Evolutionary conservation across 352 stramenopile genomes (phyloP).

Genomic region (Pythium monospermum): DNA sequence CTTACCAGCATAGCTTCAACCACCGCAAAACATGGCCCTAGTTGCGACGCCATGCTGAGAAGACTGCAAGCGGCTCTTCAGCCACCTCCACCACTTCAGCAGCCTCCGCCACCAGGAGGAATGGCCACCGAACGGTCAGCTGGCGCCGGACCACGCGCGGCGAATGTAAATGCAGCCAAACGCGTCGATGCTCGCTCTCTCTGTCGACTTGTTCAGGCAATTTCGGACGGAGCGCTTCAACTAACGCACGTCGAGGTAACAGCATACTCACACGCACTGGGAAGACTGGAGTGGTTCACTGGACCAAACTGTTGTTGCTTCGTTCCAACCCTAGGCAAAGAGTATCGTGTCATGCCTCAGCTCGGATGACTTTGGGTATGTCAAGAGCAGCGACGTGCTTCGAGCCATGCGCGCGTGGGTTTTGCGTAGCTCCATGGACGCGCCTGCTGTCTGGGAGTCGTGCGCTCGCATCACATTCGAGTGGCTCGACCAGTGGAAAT

Average conservation of each 20-base stretch:
- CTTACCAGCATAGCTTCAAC: no score
- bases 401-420: conserved; percentile 46
- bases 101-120: no score
- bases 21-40: neutral
- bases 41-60: neutral
- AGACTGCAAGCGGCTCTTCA: neutral
- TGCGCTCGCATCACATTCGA: conserved; percentile 12
- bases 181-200: conserved; percentile 1
- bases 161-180: neutral
- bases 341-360: conserved; percentile 27
- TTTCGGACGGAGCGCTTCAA: conserved; percentile 1
- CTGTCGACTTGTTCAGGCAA: neutral
- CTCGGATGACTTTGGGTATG: conserved; percentile 36
- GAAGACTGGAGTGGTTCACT: conserved; percentile 40
- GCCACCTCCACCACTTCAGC: no score
- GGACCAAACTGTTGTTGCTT: conserved; percentile 17
- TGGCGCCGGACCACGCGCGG: neutral
- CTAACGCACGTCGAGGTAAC: no score
- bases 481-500: neutral
- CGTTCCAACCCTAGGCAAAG: conserved; percentile 33
- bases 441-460: conserved; percentile 31
- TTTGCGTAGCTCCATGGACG: conserved; percentile 21
- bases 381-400: conserved; percentile 43
- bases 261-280: no score
- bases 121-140: no score